Percentiles rank a stretch among this genome's conserved stretches.
Evolutionary conservation across 495 filamentous ascomycete genomes (phyloP).

Genomic region (Annulohypoxylon maeteangense): DNA sequence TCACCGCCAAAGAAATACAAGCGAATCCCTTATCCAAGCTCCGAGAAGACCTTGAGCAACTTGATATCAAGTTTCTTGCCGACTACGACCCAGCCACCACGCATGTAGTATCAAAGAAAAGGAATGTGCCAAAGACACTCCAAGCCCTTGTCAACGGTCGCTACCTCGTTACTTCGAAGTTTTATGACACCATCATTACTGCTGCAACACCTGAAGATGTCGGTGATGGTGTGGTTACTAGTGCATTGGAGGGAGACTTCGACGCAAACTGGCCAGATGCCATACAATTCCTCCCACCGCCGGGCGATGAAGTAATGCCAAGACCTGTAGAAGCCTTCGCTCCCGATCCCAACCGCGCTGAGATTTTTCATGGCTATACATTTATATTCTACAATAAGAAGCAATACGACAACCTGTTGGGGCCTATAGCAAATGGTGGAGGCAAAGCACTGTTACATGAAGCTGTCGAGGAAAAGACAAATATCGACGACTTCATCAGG

Average conservation of each 20-base stretch:
- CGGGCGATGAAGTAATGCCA: slow-evolving; percentile 76
- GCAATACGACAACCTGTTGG: slow-evolving; percentile 82
- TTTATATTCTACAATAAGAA: slow-evolving; percentile 84
- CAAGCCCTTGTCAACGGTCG: slow-evolving; percentile 88
- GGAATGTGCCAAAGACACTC: slow-evolving; percentile 86
- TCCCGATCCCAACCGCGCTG: slow-evolving; percentile 71
- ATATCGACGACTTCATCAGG: slow-evolving; percentile 77
- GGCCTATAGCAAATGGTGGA: slow-evolving; percentile 78
- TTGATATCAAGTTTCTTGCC: slow-evolving; percentile 85
- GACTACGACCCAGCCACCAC: slow-evolving; percentile 81
- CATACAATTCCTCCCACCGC: slow-evolving; percentile 73
- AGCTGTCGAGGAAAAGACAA: slow-evolving; percentile 71
- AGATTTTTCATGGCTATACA: slow-evolving; percentile 85
- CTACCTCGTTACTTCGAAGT: slow-evolving; percentile 82
- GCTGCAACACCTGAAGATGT: slow-evolving; percentile 70
- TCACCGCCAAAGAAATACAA: slow-evolving; percentile 77
- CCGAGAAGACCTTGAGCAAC: slow-evolving; percentile 73
- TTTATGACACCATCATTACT: slow-evolving; percentile 72
- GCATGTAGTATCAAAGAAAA: slow-evolving; percentile 87
- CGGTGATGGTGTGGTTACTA: slow-evolving; percentile 63
- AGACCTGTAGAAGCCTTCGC: slow-evolving; percentile 71
- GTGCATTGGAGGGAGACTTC: slow-evolving; percentile 84
- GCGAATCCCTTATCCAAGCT: slow-evolving; percentile 73
- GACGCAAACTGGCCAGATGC: slow-evolving; percentile 83
- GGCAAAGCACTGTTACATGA: slow-evolving; percentile 81